Conservation (phyloP, 2,329 filamentous ascomycete genomes). For the Pseudocercospora fijiensis region DNA sequence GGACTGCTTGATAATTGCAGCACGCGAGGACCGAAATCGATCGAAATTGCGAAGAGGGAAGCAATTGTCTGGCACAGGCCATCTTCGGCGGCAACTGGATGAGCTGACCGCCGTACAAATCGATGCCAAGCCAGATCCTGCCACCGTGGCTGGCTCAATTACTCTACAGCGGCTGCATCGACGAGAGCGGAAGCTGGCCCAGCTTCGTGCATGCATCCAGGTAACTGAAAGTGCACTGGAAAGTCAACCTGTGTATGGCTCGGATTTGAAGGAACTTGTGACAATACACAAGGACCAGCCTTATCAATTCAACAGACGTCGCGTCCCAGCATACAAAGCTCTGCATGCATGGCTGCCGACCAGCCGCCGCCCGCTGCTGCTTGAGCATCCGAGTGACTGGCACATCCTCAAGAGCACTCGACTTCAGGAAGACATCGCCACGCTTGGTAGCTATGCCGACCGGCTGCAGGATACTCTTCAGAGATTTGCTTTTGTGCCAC, state of each 20-base stretch:
- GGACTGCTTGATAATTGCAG: constrained; percentile 21
- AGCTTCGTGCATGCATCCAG: constrained; percentile 33
- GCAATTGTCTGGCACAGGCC: constrained; percentile 26
- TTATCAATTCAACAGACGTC: constrained; percentile 22
- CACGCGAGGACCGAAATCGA: constrained; percentile 24
- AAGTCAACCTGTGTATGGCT: constrained; percentile 33
- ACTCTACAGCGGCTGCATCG: constrained; percentile 30
- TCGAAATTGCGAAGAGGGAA: constrained; percentile 24
- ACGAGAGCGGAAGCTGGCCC: constrained; percentile 29
- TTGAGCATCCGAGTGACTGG: constrained; percentile 34
- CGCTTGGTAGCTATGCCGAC: constrained; percentile 69
- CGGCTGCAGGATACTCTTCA: constrained; percentile 72
- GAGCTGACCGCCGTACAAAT: constrained; percentile 24
- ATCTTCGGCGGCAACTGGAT: constrained; percentile 26
- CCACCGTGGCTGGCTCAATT: constrained; percentile 29
- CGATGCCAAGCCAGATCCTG: constrained; percentile 27
- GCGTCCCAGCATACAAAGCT: constrained; percentile 15
- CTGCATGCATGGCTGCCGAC: constrained; percentile 27
- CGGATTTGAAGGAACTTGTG: constrained; percentile 34
- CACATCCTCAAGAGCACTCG: constrained; percentile 22
- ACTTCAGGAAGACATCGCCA: constrained; percentile 49
- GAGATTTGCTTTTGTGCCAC: constrained; percentile 90
- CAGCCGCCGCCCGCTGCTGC: constrained; percentile 24
- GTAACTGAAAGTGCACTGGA: constrained; percentile 26
- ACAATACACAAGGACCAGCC: constrained; percentile 26